Base-by-base conservation (phyloP, 169 alveolate genomes). In the Eimeria tenella region DNA sequence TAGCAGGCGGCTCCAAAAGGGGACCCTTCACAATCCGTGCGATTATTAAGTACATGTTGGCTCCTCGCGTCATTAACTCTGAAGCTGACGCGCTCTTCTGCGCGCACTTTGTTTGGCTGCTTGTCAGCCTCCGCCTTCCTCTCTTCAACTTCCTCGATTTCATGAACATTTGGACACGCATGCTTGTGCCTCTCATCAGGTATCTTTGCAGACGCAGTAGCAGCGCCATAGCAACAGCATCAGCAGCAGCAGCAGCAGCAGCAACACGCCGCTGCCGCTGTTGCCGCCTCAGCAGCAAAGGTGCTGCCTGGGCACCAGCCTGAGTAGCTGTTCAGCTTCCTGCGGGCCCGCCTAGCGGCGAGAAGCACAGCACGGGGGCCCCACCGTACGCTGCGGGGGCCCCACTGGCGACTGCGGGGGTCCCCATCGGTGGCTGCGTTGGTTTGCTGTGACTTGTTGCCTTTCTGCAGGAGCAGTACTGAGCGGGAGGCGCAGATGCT, bases 21-120 rank as follows among this genome's bases (percentile, higher is more conserved):
- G 86, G 94, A 31, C 92, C 81, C 5, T 21, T 55, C 19, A 75
- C 86, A 23, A 23, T 82, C 5, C 73, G 74, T 31, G 94, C 90
- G n/a, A 58, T 89, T 11, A 83, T 91, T 19, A 91, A 91, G 74
- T 53, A 58, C 75, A 21, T 91, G 87, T 70, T 91, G 86, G 90
- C 95, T 3, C 91, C 81, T 25, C 95, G 95, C 17, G 19, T 91
- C 17, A 11, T 91, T 71, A 73, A 50, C 63, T 79, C 95, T n/a
- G 95, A 79, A 25, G 86, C 75, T 15, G 95, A 91, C 50, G 86
- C 95, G 19, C 92, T 91, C 55, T 91, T 91, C 84, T 79, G 95
- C 73, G 86, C 95, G 13, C 90, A 91, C 55, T 91, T 91, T 31
- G 90, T 91, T 60, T 49, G 50, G 75, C 81, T 91, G 23, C 86